A percentile compares a stretch with the other conserved stretches of the same genome.
Evolutionary conservation across 2,329 filamentous ascomycete genomes (phyloP).

Genomic region (Fusarium stilboides): DNA sequence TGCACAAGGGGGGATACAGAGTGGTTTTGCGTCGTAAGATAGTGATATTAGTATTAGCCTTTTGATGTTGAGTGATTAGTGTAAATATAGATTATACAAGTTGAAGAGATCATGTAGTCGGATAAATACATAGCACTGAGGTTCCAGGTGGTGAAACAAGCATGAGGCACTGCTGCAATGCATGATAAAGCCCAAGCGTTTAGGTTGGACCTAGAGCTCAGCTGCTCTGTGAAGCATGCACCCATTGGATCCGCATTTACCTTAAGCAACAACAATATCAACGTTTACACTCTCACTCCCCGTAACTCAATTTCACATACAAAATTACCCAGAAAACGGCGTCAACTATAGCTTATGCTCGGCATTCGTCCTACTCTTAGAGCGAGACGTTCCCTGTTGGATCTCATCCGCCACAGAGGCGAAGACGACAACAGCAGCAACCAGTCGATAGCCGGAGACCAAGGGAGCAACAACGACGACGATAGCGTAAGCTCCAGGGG

Average conservation of each 20-base stretch:
- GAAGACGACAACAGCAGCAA: slow-evolving; percentile 43
- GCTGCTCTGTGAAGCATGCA: slow-evolving; percentile 18
- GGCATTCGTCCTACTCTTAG: slow-evolving; percentile 66
- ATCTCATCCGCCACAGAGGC: slow-evolving; percentile 61
- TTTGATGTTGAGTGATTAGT: not conserved
- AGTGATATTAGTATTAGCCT: not conserved
- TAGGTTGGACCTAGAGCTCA: slow-evolving; percentile 11
- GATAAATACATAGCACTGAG: not conserved
- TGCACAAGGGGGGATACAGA: too few species aligned
- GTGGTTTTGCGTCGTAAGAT: too few species aligned
- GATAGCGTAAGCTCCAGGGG: slow-evolving; percentile 16
- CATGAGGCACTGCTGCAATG: not conserved
- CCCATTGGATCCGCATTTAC: slow-evolving; percentile 21
- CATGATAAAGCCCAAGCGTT: slow-evolving; percentile 25
- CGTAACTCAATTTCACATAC: slow-evolving; percentile 25
- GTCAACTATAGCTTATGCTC: slow-evolving; percentile 59
- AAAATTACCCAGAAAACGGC: slow-evolving; percentile 32
- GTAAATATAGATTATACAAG: not conserved
- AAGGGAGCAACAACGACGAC: slow-evolving; percentile 29
- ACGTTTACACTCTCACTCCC: slow-evolving; percentile 11
- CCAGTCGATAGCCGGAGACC: slow-evolving; percentile 7
- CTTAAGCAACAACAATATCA: slow-evolving; percentile 25
- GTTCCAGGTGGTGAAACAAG: not conserved
- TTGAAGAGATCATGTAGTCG: not conserved
- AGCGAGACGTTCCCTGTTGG: slow-evolving; percentile 69